phyloP scores from a whole-genome alignment of 345 rosid genomes.

The Hibiscus mutabilis region DNA sequence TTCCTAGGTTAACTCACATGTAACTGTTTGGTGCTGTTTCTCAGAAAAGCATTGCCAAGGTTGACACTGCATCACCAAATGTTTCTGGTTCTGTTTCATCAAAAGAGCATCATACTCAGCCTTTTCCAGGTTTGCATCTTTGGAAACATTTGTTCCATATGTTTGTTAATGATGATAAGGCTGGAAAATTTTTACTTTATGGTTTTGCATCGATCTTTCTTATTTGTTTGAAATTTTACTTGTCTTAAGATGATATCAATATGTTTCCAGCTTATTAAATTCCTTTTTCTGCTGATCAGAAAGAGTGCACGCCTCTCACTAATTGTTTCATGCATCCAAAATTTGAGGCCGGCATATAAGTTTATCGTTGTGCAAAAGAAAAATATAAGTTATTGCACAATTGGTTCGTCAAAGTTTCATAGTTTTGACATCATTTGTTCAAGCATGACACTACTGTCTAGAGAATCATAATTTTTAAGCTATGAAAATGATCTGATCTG shows the following conservation, averaged over 20 bases:
- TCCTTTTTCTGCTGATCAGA: not conserved
- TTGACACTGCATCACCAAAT: conserved; percentile 32
- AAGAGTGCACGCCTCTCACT: not conserved
- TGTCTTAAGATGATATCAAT: not conserved
- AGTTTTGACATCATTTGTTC: not conserved
- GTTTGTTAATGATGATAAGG: not conserved
- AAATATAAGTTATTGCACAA: not conserved
- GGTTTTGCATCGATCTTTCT: not conserved
- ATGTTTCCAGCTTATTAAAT: not conserved
- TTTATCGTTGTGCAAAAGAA: not conserved
- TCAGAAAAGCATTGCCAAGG: conserved; percentile 29
- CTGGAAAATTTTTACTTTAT: not conserved
- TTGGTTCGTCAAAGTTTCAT: not conserved
- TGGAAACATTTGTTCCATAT: not conserved
- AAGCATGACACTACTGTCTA: not conserved
- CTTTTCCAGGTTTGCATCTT: conserved; percentile 48
- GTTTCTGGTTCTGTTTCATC: conserved; percentile 39
- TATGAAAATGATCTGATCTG: not conserved
- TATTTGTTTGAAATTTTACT: not conserved
- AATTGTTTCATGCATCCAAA: not conserved
- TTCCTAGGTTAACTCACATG: not conserved
- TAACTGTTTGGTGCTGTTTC: not conserved
- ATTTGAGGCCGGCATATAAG: not conserved
- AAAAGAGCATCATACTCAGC: conserved; percentile 34
- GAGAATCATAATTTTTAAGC: too few relatives aligned